A percentile compares a stretch with the other conserved stretches of the same genome.
phyloP scores from a whole-genome alignment of 768 basidiomycete genomes.

The Mycena haematopus region DNA sequence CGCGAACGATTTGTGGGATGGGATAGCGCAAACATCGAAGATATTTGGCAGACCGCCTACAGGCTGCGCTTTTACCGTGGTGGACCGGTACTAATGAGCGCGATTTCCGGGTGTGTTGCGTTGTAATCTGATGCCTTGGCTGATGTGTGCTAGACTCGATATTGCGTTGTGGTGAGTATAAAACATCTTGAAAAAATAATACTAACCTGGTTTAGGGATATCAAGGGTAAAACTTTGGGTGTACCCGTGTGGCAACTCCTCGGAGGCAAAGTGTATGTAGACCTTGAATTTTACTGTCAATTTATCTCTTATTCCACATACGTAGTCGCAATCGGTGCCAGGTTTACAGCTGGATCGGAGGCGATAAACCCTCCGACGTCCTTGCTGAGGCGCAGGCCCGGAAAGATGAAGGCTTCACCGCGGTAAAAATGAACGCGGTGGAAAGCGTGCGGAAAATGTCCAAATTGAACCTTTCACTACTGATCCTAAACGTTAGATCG shows the following conservation, averaged over 20 bases:
- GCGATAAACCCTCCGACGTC: constrained; percentile 60
- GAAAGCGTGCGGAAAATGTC: constrained; percentile 40
- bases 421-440: constrained; percentile 77
- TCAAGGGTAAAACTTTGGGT: constrained; percentile 79
- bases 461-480: background rate
- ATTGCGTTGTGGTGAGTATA: constrained; percentile 59
- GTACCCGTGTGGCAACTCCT: constrained; percentile 70
- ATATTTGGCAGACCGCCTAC: constrained; percentile 74
- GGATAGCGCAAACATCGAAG: constrained; percentile 71
- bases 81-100: constrained; percentile 66
- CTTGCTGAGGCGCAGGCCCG: constrained; percentile 56
- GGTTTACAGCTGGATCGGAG: constrained; percentile 69
- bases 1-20: constrained; percentile 62
- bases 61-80: constrained; percentile 76
- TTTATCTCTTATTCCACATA: background rate
- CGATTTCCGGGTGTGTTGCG: constrained; percentile 8
- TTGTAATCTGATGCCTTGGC: constrained; percentile 37
- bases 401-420: constrained; percentile 68
- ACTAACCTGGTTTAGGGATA: constrained; percentile 48
- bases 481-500: constrained; percentile 37
- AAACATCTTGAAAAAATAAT: background rate
- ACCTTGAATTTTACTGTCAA: background rate
- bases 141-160: constrained; percentile 60
- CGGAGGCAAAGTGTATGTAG: constrained; percentile 65
- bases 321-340: constrained; percentile 54